Evolutionary conservation across 106 monocot species (phyloP), one percentile per base, ranked within the genome.

Genomic region (Narthecium ossifragum): DNA sequence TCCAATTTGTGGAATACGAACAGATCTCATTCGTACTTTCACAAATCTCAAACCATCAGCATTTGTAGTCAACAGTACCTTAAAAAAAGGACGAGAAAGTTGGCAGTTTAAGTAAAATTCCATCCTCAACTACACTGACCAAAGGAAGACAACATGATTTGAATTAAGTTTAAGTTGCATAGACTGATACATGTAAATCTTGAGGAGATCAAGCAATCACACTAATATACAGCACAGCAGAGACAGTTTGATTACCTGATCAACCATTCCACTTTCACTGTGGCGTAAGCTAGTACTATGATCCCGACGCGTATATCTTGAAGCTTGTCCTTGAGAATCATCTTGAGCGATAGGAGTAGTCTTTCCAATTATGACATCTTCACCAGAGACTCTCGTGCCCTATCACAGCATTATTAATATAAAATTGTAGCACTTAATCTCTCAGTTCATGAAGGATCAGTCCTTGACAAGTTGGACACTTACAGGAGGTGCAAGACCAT

Each of bases 211-310:
- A n/a, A n/a, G n/a, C n/a, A n/a, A n/a, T n/a, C n/a, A n/a, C n/a
- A n/a, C n/a, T n/a, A n/a, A n/a, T n/a, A n/a, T n/a, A n/a, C n/a
- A n/a, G n/a, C n/a, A n/a, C n/a, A n/a, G n/a, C n/a, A 24, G 29
- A 5, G 21, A 40, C 33, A 6, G 37, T 20, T 64, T 26, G 46
- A 13, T 31, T 65, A 90, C 96, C 90, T 98, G 96, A 76, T 98
- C 96, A 13, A 98, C 90, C 90, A 98, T 98, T 30, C 96, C 96
- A 71, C 90, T 98, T 71, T 98, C 96, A 77, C 96, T 98, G 49
- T 98, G 96, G 7, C 96, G 90, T 57, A 91, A 69, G 27, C 82
- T 87, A 24, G 96, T 98, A 69, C 96, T 98, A 55, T 98, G 96
- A 73, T 98, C 96, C 47, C 87, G 80, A 2, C 71, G 53, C 8